Percentiles rank a stretch among this genome's conserved stretches.
These are phyloP conservation scores for Nasturtium officinale DNA, from an alignment of 345 rosid genomes.

Conservation along the genomic window DNA sequence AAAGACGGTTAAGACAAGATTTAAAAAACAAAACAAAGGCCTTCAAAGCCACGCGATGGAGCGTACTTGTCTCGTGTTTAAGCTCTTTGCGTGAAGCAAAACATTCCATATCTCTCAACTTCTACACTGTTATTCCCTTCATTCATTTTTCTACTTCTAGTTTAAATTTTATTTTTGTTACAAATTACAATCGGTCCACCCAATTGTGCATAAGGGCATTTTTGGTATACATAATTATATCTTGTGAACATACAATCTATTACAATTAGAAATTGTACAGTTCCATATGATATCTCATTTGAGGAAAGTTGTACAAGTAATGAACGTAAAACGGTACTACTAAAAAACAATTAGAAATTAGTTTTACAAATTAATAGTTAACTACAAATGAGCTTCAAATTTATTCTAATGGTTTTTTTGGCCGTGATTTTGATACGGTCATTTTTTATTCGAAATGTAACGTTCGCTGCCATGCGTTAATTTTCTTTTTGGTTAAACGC, in stretches of 20 bases:
- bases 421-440: background rate
- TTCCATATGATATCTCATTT: no score
- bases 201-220: background rate
- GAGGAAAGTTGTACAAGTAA: no score
- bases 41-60: constrained; percentile 86
- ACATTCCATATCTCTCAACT: constrained; percentile 63
- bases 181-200: background rate
- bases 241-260: background rate
- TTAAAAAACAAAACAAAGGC: background rate
- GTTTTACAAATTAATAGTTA: background rate
- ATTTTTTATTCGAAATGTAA: constrained; percentile 5
- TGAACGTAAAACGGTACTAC: no score
- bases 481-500: background rate
- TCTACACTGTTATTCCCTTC: constrained; percentile 16
- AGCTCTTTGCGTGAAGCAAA: constrained; percentile 99
- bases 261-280: background rate
- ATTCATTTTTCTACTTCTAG: constrained; percentile 25
- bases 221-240: background rate
- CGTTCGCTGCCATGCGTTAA: constrained; percentile 6
- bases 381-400: background rate
- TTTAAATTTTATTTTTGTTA: background rate
- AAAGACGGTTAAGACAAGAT: constrained; percentile 25
- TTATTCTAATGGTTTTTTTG: background rate
- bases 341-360: background rate
- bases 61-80: constrained; percentile 62